Evolutionary conservation across 805 yeast species (phyloP), one percentile per base, ranked within the genome.

Genomic region (Yarrowia yakushimensis): DNA sequence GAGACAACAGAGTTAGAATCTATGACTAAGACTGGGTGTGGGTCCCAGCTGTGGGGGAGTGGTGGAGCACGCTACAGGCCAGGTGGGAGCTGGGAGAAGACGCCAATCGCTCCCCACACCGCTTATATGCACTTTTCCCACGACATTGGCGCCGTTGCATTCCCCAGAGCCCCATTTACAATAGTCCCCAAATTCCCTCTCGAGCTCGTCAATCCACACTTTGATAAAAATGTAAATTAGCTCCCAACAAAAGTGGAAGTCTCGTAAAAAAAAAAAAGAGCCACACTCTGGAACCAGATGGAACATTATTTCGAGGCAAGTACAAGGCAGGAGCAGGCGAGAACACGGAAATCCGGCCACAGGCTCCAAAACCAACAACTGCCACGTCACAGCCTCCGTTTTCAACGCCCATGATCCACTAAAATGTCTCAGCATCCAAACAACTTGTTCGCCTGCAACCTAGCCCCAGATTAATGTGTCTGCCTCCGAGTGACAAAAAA

Each of bases 1-100:
- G 52, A 28, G 30, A 45, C 52, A 45, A 45, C 52, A 45, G 52
- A 45, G 52, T 45, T 45, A 45, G 52, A 45, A 36, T 45, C 36
- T 45, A 36, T 45, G 28, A 45, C 52, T 45, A 45, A 45, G 52
- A 28, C 34, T 5, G n/a, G 33, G 37, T 22, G 45, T 10, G 45
- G 28, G 28, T 20, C 42, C 42, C 42, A 36, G 41, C 42, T 12
- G 42, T 2, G 8, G 28, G 15, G 22, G 23, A n/a, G n/a, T 8
- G 4, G 27, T 25, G 23, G 23, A 36, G 11, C 17, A 8, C 37
- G 20, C 37, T 17, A 20, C 25, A 22, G 27, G 23, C 27, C 22
- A 42, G 30, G 31, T 42, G 31, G 22, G 25, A n/a, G 31, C 23
- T 39, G 27, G 30, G 31, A 25, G 7, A 11, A 27, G 12, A 25